phyloP scores from a whole-genome alignment of 2,329 filamentous ascomycete genomes.

The Fusarium pininemorale region DNA sequence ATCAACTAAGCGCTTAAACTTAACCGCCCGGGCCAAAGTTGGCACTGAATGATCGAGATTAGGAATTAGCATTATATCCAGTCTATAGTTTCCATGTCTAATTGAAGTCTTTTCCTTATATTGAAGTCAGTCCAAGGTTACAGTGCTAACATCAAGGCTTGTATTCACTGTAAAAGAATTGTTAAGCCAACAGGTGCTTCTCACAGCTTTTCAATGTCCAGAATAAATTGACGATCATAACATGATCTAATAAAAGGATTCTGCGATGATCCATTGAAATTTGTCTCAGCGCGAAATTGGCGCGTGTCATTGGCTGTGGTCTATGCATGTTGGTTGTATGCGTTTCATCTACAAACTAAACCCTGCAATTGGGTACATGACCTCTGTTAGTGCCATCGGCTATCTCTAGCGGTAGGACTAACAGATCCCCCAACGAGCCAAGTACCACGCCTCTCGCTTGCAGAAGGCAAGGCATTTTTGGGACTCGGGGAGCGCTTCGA shows the following conservation, averaged over 20 bases:
- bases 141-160: not conserved
- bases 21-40: not conserved
- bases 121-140: not conserved
- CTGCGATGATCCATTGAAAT: not conserved
- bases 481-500: not conserved
- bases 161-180: no score
- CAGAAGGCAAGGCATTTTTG: not conserved
- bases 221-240: not conserved
- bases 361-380: not conserved
- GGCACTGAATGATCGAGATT: no score
- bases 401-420: accelerated
- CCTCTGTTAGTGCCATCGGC: not conserved
- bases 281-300: not conserved
- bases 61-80: not conserved
- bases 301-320: not conserved
- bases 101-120: accelerated
- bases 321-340: not conserved
- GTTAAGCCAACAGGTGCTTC: not conserved
- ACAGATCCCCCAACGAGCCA: accelerated
- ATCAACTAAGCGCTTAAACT: not conserved
- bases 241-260: not conserved
- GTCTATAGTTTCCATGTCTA: not conserved
- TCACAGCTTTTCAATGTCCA: no score
- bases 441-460: not conserved
- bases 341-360: not conserved